Evolutionary conservation across 139 green algal genomes (phyloP), one percentile per base, ranked within the genome.

Genomic region (Trebouxia sp.): DNA sequence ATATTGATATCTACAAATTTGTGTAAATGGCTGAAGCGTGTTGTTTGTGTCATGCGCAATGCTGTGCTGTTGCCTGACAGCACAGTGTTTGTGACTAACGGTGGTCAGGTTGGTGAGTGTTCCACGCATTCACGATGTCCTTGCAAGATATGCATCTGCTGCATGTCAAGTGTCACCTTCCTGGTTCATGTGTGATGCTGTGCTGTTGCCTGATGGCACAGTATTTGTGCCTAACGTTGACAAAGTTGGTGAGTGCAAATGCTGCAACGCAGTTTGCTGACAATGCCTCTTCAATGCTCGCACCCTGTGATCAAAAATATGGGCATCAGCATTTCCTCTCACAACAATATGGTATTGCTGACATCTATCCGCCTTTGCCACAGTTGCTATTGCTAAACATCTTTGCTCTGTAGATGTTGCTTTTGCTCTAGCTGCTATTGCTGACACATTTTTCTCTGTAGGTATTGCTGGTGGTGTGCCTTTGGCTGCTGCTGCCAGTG

Each of bases 381-480:
- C n/a, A n/a, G n/a, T n/a, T n/a, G n/a, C n/a, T n/a, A n/a, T n/a
- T n/a, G n/a, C n/a, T n/a, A n/a, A n/a, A n/a, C n/a, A n/a, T 17
- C 15, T 53, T 53, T 53, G 47, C 47, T 3, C 20, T 53, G 4
- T 53, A 53, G 4, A 53, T 17, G n/a, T n/a, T n/a, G n/a, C n/a
- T n/a, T n/a, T n/a, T n/a, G n/a, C n/a, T n/a, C n/a, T n/a, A n/a
- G n/a, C n/a, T n/a, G n/a, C n/a, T n/a, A n/a, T n/a, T n/a, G n/a
- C n/a, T n/a, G 50, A 58, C 50, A 58, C 3, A 28, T 17, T 3
- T 58, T 17, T 58, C 14, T 35, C 26, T 78, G 70, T 43, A 78
- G 70, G 70, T 39, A 78, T 78, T 78, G 70, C 70, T 58, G 70
- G 70, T 42, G 70, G 70, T n/a, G 42, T 65, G 9, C 70, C 41